Evolutionary conservation across 2,329 filamentous ascomycete species (phyloP).

Genomic region (Trichoderma afroharzianum): DNA sequence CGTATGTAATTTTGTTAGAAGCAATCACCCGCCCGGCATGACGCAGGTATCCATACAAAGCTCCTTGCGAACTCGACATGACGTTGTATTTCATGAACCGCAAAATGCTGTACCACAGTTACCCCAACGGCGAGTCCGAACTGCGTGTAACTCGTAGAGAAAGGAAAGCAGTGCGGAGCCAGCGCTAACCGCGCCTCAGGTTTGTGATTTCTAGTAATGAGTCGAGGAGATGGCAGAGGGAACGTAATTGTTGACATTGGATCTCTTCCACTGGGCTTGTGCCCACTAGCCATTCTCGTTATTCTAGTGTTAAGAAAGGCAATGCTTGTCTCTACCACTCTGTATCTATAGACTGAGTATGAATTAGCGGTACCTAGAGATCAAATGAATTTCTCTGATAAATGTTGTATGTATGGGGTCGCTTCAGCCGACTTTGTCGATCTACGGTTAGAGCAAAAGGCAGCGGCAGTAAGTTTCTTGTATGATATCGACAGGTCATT

Average conservation of each 20-base stretch:
- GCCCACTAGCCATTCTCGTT: not conserved
- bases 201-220: not conserved
- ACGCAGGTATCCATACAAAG: not conserved
- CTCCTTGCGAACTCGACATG: not conserved
- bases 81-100: not conserved
- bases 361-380: no score
- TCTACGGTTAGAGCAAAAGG: no score
- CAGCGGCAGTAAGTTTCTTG: not conserved
- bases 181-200: not conserved
- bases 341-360: not conserved
- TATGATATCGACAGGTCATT: not conserved
- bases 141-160: not conserved
- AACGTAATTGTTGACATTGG: no score
- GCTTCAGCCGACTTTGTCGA: no score
- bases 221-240: no score
- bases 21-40: not conserved
- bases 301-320: not conserved
- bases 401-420: no score
- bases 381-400: no score
- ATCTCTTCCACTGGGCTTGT: not conserved
- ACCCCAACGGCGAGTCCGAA: not conserved
- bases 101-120: not conserved
- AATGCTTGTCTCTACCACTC: not conserved
- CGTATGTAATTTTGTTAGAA: not conserved
- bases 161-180: not conserved